These are phyloP conservation scores for Detonula confervacea DNA, from an alignment of 352 stramenopile genomes.

Conservation along the genomic window DNA sequence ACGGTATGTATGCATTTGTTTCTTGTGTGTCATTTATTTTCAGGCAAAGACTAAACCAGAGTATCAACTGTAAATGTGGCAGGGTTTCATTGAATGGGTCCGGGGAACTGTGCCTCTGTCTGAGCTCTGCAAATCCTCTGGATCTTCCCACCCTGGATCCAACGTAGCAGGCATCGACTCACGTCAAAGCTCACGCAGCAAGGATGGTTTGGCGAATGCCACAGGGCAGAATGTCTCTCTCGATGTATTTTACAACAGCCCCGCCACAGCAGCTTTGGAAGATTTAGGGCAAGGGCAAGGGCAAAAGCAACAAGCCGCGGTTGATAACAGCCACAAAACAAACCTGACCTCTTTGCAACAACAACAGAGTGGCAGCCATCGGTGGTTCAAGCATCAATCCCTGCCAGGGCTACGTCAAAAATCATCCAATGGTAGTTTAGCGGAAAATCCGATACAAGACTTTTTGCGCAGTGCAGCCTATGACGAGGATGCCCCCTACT, in stretches of 20 bases:
- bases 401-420: constrained; percentile 47
- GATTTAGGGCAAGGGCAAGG: too few species aligned
- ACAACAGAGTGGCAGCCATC: constrained; percentile 12
- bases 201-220: constrained; percentile 9
- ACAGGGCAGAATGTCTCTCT: too few species aligned
- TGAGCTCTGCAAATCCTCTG: constrained; percentile 75
- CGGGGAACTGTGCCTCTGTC: constrained; percentile 78
- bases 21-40: constrained; percentile 9
- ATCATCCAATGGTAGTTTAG: constrained; percentile 24
- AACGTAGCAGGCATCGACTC: constrained; percentile 36
- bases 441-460: constrained; percentile 82
- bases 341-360: background rate
- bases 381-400: constrained; percentile 76
- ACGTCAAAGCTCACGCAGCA: constrained; percentile 40
- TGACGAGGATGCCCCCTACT: constrained; percentile 71
- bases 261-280: too few species aligned
- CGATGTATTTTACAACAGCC: too few species aligned
- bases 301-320: too few species aligned
- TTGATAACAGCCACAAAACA: too few species aligned
- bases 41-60: background rate
- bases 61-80: constrained; percentile 17
- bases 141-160: constrained; percentile 49
- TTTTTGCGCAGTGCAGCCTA: constrained; percentile 77
- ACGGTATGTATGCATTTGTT: constrained; percentile 10
- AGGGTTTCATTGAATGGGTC: constrained; percentile 85